A percentile compares a stretch with the other conserved stretches of the same genome.
These are phyloP conservation scores for Simplicillium aogashimaense DNA, from an alignment of 2,329 filamentous ascomycete species.

Conservation along the genomic window DNA sequence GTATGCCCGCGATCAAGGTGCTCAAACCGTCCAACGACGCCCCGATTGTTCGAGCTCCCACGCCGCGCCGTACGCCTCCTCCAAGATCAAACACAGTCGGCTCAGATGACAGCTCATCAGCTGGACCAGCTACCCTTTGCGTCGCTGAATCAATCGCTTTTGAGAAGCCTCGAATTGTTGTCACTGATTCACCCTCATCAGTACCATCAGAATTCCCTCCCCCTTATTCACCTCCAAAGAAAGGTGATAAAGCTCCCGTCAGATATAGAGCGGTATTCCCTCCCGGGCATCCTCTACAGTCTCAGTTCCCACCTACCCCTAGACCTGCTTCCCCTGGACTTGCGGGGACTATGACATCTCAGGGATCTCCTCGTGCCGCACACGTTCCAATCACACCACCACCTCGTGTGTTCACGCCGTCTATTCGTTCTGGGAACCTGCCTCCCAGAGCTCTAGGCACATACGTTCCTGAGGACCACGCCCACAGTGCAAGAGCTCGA, in stretches of 20 bases:
- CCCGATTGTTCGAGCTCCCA: conserved; percentile 25
- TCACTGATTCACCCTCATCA: conserved; percentile 22
- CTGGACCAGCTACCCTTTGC: conserved; percentile 7
- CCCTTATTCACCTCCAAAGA: conserved; percentile 42
- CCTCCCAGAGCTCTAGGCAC: conserved; percentile 35
- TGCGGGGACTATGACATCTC: conserved; percentile 50
- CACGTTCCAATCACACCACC: conserved; percentile 46
- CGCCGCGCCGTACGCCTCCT: conserved; percentile 22
- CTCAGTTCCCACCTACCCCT: conserved; percentile 45
- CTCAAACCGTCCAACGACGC: conserved; percentile 8
- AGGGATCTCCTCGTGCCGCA: conserved; percentile 49
- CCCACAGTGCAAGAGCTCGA: conserved; percentile 26
- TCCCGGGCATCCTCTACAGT: conserved; percentile 35
- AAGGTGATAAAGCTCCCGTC: conserved; percentile 22
- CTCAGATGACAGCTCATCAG: conserved; percentile 9
- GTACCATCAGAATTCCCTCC: conserved; percentile 32
- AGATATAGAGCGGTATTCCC: conserved; percentile 51
- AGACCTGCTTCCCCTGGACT: conserved; percentile 54
- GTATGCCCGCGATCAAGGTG: conserved; percentile 13
- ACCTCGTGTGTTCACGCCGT: conserved; percentile 10
- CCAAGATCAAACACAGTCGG: conserved; percentile 11
- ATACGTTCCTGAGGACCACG: conserved; percentile 34
- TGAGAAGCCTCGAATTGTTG: conserved; percentile 27
- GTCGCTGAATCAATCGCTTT: conserved; percentile 4
- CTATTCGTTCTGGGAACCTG: conserved; percentile 14